These are phyloP conservation scores for Phytophthora macrochlamydospora DNA, from an alignment of 352 stramenopile species.

Conservation along the genomic window DNA sequence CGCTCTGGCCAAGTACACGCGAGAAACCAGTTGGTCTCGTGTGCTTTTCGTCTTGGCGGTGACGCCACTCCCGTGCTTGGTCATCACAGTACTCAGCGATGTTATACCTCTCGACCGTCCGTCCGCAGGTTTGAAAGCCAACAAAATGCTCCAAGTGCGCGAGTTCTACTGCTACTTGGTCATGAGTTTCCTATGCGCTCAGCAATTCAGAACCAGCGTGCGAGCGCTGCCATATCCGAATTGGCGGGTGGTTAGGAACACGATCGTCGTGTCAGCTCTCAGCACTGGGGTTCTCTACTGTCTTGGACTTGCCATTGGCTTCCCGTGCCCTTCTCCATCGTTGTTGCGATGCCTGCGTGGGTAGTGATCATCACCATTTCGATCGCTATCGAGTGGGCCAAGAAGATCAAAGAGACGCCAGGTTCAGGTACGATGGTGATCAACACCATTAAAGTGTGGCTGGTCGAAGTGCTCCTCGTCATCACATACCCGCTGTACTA, in stretches of 20 bases:
- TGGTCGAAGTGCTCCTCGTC: conserved; percentile 1
- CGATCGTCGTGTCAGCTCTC: conserved; percentile 2
- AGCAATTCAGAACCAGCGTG: conserved; percentile 1
- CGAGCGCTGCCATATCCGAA: background rate
- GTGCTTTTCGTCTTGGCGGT: background rate
- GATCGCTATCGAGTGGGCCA: background rate
- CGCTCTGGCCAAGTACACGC: conserved; percentile 1
- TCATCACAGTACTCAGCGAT: conserved; percentile 4
- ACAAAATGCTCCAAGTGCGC: conserved; percentile 5
- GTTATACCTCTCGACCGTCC: background rate
- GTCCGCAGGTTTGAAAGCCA: background rate
- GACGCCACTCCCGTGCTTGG: conserved; percentile 3
- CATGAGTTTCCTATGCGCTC: background rate
- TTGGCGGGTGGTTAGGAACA: background rate
- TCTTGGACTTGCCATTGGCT: conserved; percentile 2
- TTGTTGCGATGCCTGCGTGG: conserved; percentile 9
- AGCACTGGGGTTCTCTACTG: background rate
- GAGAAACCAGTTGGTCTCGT: background rate
- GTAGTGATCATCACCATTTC: background rate
- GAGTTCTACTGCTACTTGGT: conserved; percentile 4
- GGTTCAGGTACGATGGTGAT: background rate
- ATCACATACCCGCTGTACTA: conserved; percentile 24
- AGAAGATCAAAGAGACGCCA: conserved; percentile 1
- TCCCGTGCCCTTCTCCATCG: conserved; percentile 9
- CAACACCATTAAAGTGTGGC: conserved; percentile 5